These are phyloP conservation scores for Yamadazyma ubonensis DNA, from an alignment of 805 yeast genomes.

Conservation along the genomic window DNA sequence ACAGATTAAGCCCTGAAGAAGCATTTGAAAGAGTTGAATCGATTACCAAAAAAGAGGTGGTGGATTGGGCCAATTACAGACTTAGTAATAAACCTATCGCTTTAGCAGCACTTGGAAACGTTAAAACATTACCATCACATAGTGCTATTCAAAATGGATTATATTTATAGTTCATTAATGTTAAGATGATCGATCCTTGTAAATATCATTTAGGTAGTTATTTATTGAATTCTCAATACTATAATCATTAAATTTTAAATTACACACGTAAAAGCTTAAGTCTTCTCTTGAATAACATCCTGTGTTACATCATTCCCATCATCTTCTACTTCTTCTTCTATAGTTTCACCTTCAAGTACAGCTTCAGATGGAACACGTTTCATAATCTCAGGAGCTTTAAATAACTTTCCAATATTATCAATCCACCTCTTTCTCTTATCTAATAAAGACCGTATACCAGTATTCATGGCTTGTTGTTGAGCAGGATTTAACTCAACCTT, in stretches of 20 bases:
- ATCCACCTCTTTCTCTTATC: conserved; percentile 92
- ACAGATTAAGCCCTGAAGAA: conserved; percentile 68
- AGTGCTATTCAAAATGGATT: conserved; percentile 47
- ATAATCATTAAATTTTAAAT: conserved; percentile 5
- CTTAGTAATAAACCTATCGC: conserved; percentile 78
- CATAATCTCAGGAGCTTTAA: conserved; percentile 66
- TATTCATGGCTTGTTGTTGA: conserved; percentile 70
- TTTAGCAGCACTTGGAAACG: conserved; percentile 87
- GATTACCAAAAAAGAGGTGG: conserved; percentile 76
- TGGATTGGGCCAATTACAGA: conserved; percentile 84
- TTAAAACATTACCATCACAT: conserved; percentile 67
- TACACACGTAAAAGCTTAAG: not conserved
- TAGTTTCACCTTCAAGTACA: conserved; percentile 47
- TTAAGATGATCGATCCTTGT: conserved; percentile 23
- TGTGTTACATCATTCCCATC: conserved; percentile 27
- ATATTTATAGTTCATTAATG: conserved; percentile 1
- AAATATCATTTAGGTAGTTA: conserved; percentile 4
- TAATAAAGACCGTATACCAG: conserved; percentile 72
- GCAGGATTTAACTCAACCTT: conserved; percentile 28
- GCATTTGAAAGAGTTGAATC: conserved; percentile 72
- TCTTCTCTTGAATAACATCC: conserved; percentile 15
- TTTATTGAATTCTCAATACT: not conserved
- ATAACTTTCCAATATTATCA: conserved; percentile 82
- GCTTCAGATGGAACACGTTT: conserved; percentile 67
- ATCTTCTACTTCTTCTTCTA: conserved; percentile 34